Conservation (phyloP, 805 yeast genomes). For the Blastobotrys chiropterorum region DNA sequence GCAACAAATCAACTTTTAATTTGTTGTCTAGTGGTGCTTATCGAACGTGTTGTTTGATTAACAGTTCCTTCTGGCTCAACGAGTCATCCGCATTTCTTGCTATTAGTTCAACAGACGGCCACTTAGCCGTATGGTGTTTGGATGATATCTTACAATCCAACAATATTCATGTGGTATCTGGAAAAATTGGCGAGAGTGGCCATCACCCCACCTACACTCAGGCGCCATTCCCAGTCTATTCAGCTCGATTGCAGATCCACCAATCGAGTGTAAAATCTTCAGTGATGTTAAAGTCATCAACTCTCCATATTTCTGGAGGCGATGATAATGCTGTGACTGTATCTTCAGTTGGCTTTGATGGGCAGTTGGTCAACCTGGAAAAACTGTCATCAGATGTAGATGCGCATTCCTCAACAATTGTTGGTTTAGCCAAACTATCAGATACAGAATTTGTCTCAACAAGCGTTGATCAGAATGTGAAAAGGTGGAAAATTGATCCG, state of each 20-base stretch:
- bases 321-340: constrained; percentile 76
- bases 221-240: background rate
- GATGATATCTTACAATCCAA: constrained; percentile 30
- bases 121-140: constrained; percentile 48
- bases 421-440: constrained; percentile 39
- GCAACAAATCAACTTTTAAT: constrained; percentile 33
- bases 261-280: constrained; percentile 79
- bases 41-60: constrained; percentile 70
- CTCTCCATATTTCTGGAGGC: constrained; percentile 68
- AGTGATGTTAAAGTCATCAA: constrained; percentile 25
- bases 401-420: constrained; percentile 87
- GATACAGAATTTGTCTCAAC: constrained; percentile 41
- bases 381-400: constrained; percentile 31
- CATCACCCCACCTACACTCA: background rate
- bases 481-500: constrained; percentile 51
- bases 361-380: constrained; percentile 14
- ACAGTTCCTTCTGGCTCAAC: constrained; percentile 42
- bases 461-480: constrained; percentile 78
- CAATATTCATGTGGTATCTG: background rate
- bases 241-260: constrained; percentile 48
- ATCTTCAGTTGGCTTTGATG: constrained; percentile 32
- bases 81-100: constrained; percentile 35
- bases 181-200: background rate
- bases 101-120: constrained; percentile 81
- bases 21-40: constrained; percentile 47